phyloP scores from a whole-genome alignment of 2,329 filamentous ascomycete species.

The Aureobasidium sp. region DNA sequence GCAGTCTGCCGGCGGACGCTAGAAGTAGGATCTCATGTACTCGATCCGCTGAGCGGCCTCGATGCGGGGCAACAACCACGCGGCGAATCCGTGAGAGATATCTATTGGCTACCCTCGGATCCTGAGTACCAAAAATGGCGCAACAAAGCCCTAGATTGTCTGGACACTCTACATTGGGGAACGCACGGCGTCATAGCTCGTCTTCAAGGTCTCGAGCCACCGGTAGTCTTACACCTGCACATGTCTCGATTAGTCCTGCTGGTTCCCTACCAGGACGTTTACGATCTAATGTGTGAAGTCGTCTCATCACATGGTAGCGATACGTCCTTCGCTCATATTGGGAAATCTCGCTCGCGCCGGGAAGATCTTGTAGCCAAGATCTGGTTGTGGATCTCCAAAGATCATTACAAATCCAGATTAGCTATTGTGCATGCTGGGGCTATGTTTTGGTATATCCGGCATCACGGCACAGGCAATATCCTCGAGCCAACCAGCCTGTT shows the following conservation, averaged over 20 bases:
- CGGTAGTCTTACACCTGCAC: slow-evolving; percentile 13
- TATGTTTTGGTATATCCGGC: slow-evolving; percentile 14
- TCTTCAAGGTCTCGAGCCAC: slow-evolving; percentile 11
- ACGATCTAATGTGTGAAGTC: slow-evolving; percentile 4
- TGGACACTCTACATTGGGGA: slow-evolving; percentile 14
- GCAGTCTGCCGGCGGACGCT: background rate
- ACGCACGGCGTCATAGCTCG: slow-evolving; percentile 13
- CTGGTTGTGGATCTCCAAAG: slow-evolving; percentile 13
- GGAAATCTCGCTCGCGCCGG: background rate
- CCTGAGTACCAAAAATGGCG: slow-evolving; percentile 12
- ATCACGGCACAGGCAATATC: slow-evolving; percentile 11
- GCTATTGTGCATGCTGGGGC: slow-evolving; percentile 14
- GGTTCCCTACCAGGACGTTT: slow-evolving; percentile 12
- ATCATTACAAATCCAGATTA: slow-evolving; percentile 15
- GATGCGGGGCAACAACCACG: background rate
- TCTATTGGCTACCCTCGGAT: slow-evolving; percentile 6
- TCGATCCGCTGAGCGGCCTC: background rate
- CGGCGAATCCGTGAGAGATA: background rate
- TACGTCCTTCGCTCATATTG: background rate
- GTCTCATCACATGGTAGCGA: background rate
- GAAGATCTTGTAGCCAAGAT: slow-evolving; percentile 12
- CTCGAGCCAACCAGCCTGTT: slow-evolving; percentile 14
- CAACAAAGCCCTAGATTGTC: slow-evolving; percentile 14
- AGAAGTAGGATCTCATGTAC: background rate
- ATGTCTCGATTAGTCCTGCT: slow-evolving; percentile 13